Percentiles rank a stretch among this genome's conserved stretches.
Conservation (phyloP, 2,329 filamentous ascomycete species). For the Ilyonectria sp. region DNA sequence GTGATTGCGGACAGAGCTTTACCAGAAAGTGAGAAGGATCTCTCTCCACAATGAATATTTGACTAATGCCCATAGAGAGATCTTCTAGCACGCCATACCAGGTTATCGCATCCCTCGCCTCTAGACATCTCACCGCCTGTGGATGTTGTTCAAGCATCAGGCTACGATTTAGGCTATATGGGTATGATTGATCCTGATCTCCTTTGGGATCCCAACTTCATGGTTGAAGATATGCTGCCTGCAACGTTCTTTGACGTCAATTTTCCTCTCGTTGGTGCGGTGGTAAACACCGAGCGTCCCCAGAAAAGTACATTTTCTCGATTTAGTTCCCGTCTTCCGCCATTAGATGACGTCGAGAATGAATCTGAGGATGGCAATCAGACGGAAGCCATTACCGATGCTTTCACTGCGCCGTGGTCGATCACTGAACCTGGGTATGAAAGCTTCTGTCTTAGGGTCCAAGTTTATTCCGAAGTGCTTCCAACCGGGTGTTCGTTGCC, state of each 20-base stretch:
- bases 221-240: conserved; percentile 7
- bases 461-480: background rate
- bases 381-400: background rate
- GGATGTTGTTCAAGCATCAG: background rate
- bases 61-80: background rate
- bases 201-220: background rate
- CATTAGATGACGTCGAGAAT: background rate
- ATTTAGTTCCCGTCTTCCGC: conserved; percentile 7
- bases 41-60: background rate
- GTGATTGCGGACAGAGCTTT: conserved; percentile 8
- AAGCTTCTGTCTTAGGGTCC: background rate
- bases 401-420: background rate
- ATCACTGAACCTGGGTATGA: background rate
- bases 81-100: conserved; percentile 1
- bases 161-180: too few species aligned
- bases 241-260: background rate
- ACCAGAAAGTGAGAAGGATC: background rate
- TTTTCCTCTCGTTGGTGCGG: background rate
- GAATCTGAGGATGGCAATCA: background rate
- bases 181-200: background rate
- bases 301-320: background rate
- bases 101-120: background rate
- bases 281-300: background rate
- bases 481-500: conserved; percentile 2
- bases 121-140: background rate